Evolutionary conservation across 495 filamentous ascomycete genomes (phyloP).

Genomic region (Bryoglossum gracile): DNA sequence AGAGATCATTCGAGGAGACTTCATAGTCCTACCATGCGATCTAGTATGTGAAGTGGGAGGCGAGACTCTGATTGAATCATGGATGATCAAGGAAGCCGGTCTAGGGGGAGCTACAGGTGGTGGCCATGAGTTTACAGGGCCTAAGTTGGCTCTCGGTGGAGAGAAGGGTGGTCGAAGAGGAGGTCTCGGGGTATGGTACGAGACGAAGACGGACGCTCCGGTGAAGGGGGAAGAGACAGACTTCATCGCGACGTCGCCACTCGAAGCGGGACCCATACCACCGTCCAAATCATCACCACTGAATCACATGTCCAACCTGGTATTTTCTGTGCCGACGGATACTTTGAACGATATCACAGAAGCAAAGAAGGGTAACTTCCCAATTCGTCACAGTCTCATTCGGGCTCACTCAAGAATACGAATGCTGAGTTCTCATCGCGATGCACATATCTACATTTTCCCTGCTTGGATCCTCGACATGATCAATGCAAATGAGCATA

Average conservation of each 20-base stretch:
- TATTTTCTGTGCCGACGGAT: slow-evolving; percentile 72
- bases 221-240: slow-evolving; percentile 89
- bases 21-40: slow-evolving; percentile 88
- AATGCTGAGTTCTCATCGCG: slow-evolving; percentile 71
- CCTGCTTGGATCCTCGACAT: slow-evolving; percentile 88
- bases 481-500: slow-evolving; percentile 62
- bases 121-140: slow-evolving; percentile 25
- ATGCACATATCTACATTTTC: slow-evolving; percentile 89
- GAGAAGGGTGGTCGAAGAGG: slow-evolving; percentile 57
- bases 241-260: slow-evolving; percentile 67
- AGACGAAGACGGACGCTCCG: slow-evolving; percentile 61
- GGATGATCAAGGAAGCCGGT: slow-evolving; percentile 80
- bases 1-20: slow-evolving; percentile 67
- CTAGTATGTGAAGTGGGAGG: slow-evolving; percentile 85
- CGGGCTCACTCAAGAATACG: slow-evolving; percentile 63
- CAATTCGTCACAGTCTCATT: slow-evolving; percentile 64
- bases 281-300: slow-evolving; percentile 54
- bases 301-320: slow-evolving; percentile 54
- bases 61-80: slow-evolving; percentile 73
- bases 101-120: slow-evolving; percentile 37
- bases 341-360: slow-evolving; percentile 74
- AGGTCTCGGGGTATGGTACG: slow-evolving; percentile 81
- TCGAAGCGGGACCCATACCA: slow-evolving; percentile 47
- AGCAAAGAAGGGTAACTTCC: slow-evolving; percentile 59
- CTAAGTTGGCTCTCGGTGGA: slow-evolving; percentile 38